These are phyloP conservation scores for Gracilaria gracilis DNA, from an alignment of 23 red algal species.

Conservation along the genomic window DNA sequence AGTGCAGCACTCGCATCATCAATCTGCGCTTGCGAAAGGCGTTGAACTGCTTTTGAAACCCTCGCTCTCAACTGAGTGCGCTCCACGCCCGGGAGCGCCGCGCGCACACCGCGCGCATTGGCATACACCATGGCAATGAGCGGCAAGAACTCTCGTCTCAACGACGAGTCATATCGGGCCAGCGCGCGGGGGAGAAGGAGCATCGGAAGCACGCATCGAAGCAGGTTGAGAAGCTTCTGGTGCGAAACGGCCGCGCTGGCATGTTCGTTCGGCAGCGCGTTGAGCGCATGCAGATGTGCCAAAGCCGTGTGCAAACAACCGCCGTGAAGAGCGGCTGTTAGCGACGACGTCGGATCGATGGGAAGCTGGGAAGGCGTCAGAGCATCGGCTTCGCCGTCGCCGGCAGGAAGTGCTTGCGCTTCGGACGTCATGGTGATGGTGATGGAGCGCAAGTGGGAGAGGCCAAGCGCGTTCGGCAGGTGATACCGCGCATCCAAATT, in stretches of 20 bases:
- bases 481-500: background rate
- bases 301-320: background rate
- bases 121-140: background rate
- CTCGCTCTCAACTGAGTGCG: background rate
- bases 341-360: background rate
- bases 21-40: background rate
- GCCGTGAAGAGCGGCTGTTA: background rate
- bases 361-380: background rate
- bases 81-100: background rate
- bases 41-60: background rate
- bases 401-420: background rate
- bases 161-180: background rate
- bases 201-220: background rate
- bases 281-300: background rate
- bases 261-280: background rate
- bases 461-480: too few relatives aligned
- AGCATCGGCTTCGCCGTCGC: background rate
- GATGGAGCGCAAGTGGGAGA: background rate
- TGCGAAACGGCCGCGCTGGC: background rate
- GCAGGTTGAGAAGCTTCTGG: background rate
- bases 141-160: background rate
- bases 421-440: background rate
- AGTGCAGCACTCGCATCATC: slow-evolving; percentile 23
- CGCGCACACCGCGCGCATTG: background rate
- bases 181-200: slow-evolving; percentile 21